Percentiles rank a stretch among this genome's conserved stretches.
Conservation (phyloP, 169 alveolate species). For the Sarcocystis neurona region DNA sequence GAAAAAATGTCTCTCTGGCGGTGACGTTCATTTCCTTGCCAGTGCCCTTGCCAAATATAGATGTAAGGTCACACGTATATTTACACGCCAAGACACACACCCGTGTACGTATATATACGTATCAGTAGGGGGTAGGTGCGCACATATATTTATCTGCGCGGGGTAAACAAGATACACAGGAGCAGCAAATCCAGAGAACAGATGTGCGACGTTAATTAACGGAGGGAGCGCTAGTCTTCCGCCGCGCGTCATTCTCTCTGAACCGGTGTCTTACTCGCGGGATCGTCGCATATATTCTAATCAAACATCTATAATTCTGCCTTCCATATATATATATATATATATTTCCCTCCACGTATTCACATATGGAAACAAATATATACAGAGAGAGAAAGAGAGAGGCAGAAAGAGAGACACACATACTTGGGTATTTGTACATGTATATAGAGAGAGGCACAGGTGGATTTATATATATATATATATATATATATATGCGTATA, state of each 20-base stretch:
- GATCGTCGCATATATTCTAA: too few relatives aligned
- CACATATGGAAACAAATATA: too few relatives aligned
- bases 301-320: too few relatives aligned
- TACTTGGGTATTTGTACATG: too few relatives aligned
- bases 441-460: too few relatives aligned
- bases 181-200: not conserved
- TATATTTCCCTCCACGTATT: too few relatives aligned
- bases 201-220: not conserved
- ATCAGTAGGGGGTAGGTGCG: not conserved
- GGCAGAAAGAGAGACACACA: too few relatives aligned
- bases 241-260: not conserved
- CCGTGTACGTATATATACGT: not conserved
- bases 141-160: not conserved
- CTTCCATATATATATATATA: too few relatives aligned
- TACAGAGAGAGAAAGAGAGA: too few relatives aligned
- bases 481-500: too few relatives aligned
- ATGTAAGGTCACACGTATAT: not conserved
- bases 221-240: not conserved
- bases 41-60: slow-evolving; percentile 25
- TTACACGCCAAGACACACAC: not conserved
- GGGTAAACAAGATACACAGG: not conserved
- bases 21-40: slow-evolving; percentile 27
- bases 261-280: too few relatives aligned
- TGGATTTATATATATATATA: too few relatives aligned
- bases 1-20: not conserved